Conservation (phyloP, 495 filamentous ascomycete species). For the Penicillium paxilli region DNA sequence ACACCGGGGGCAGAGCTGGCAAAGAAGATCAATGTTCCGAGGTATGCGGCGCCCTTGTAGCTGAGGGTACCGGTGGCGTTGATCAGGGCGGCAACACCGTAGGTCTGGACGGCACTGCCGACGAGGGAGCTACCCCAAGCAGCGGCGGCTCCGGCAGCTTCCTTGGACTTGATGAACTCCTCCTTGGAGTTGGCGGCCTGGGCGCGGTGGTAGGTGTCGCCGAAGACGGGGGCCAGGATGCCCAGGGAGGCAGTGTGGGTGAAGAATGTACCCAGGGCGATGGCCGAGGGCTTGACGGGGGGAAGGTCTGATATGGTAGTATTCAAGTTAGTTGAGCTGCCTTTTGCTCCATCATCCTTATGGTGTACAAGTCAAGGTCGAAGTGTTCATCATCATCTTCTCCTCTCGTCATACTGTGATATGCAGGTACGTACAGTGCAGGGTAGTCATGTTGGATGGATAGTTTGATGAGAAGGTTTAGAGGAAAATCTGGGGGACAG, state of each 20-base stretch:
- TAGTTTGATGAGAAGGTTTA: neutral
- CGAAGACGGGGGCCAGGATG: slow-evolving; percentile 87
- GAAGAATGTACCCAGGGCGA: slow-evolving; percentile 93
- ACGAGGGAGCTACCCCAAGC: slow-evolving; percentile 88
- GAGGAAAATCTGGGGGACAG: neutral
- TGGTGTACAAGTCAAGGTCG: no score
- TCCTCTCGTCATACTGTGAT: neutral
- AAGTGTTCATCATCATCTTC: neutral
- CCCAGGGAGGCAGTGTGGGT: slow-evolving; percentile 82
- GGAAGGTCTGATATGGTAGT: slow-evolving; percentile 72
- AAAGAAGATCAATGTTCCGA: slow-evolving; percentile 87
- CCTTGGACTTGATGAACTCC: slow-evolving; percentile 91
- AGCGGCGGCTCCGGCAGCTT: slow-evolving; percentile 81
- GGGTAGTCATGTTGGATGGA: slow-evolving; percentile 55
- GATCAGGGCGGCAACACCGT: slow-evolving; percentile 92
- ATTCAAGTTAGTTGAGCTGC: neutral
- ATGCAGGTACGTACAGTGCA: slow-evolving; percentile 56
- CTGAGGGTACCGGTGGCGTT: slow-evolving; percentile 91
- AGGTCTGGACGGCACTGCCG: slow-evolving; percentile 87
- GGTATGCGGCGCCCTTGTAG: slow-evolving; percentile 96
- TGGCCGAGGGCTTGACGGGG: slow-evolving; percentile 95
- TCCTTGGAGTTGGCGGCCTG: slow-evolving; percentile 92
- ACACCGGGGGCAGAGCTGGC: slow-evolving; percentile 87
- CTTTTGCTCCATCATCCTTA: no score
- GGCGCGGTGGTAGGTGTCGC: slow-evolving; percentile 91